A percentile compares a stretch with the other conserved stretches of the same genome.
These are phyloP conservation scores for Penicillium daleae DNA, from an alignment of 495 filamentous ascomycete genomes.

Conservation along the genomic window DNA sequence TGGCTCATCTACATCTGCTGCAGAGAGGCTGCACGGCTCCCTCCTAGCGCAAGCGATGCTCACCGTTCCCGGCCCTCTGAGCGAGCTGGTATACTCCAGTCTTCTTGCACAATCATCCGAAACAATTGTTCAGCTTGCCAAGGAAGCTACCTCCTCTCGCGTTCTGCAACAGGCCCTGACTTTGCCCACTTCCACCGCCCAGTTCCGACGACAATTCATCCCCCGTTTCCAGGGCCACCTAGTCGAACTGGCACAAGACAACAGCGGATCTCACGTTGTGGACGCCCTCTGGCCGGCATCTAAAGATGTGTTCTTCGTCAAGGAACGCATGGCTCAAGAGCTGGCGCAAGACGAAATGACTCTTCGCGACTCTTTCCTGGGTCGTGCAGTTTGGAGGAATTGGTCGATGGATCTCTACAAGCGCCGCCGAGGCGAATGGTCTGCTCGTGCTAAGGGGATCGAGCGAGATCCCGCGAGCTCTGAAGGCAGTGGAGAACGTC, in stretches of 20 bases:
- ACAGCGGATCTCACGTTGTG: conserved; percentile 76
- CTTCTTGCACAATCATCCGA: conserved; percentile 50
- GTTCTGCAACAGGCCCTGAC: conserved; percentile 72
- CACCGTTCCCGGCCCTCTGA: conserved; percentile 57
- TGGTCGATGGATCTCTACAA: conserved; percentile 92
- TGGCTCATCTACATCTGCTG: conserved; percentile 30
- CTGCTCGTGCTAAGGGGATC: conserved; percentile 62
- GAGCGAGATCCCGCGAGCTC: conserved; percentile 25
- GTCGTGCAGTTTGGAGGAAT: conserved; percentile 84
- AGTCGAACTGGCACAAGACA: conserved; percentile 67
- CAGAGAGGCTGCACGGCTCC: conserved; percentile 64
- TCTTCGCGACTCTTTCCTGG: conserved; percentile 74
- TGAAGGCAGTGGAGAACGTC: conserved; percentile 33
- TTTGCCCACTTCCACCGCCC: conserved; percentile 56
- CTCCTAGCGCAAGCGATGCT: conserved; percentile 70
- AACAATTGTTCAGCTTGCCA: conserved; percentile 52
- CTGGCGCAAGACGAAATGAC: conserved; percentile 61
- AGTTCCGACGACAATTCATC: conserved; percentile 65
- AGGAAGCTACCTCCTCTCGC: conserved; percentile 66
- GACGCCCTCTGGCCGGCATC: conserved; percentile 75
- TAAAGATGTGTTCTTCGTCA: conserved; percentile 64
- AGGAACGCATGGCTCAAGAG: conserved; percentile 69
- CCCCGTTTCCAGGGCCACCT: conserved; percentile 62
- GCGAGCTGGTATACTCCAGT: conserved; percentile 59
- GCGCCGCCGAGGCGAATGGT: conserved; percentile 69